Evolutionary conservation across 768 basidiomycete species (phyloP), one percentile per base, ranked within the genome.

Genomic region (Neoboletus brunneissimus): DNA sequence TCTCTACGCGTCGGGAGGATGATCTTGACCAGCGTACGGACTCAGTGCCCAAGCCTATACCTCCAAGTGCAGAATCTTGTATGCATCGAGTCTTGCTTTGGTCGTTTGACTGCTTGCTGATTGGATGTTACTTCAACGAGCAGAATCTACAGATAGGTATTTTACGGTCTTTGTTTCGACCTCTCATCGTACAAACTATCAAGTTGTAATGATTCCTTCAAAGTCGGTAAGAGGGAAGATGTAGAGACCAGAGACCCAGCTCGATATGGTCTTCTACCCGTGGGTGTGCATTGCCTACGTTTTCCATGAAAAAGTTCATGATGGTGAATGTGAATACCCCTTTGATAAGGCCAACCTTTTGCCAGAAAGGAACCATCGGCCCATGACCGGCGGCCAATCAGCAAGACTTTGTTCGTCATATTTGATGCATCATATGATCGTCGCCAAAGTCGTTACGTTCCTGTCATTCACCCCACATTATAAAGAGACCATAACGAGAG

Each of bases 1-100:
- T 86, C 23, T 73, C 78, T 5, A 79, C 83, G 11, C 76, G 83
- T 59, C 74, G 81, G 57, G 84, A 86, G 69, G 70, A 73, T 27
- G 83, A 83, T 48, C 47, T 70, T 23, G 68, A 69, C 6, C 44
- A 57, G 12, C 54, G 37, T 20, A 44, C 61, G 2, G 51, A 44
- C 8, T 29, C 59, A 10, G 68, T 53, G 23, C 48, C 54, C 32
- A 56, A 51, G 35, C 35, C 60, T 46, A 63, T 59, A 59, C 54
- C 60, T 25, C 42, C 50, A 18, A 55, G 35, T 55, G 35, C 57
- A n/a, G 57, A 57, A 34, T 49, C 61, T 48, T 68, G 68, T 68
- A 38, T 15, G 66, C 31, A 32, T 44, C 57, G 10, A 6, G 29
- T 31, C 25, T 7, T 22, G 22, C 27, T 18, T 23, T 5, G 15